Evolutionary conservation across 768 basidiomycete species (phyloP).

Genomic region (Tulasnella sp.): DNA sequence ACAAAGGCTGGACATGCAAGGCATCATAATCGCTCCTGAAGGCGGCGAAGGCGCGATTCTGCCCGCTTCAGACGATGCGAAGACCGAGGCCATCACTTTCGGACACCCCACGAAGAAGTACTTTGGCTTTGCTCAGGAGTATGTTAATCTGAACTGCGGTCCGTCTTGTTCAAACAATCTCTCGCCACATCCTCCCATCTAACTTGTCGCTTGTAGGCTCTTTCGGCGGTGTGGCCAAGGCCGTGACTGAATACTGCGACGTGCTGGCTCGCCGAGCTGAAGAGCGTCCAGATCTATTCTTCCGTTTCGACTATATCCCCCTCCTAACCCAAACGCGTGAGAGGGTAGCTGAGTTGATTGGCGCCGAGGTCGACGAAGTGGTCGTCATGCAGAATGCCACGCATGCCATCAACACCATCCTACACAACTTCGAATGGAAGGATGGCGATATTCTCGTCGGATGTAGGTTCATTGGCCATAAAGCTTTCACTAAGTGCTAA

Average conservation of each 20-base stretch:
- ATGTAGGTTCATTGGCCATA: slow-evolving; percentile 35
- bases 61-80: not conserved
- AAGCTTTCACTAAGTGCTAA: not conserved
- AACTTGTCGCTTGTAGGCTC: slow-evolving; percentile 24
- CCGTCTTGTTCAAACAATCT: not conserved
- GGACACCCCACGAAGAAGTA: slow-evolving; percentile 31
- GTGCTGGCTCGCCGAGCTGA: slow-evolving; percentile 29
- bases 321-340: slow-evolving; percentile 28
- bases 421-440: slow-evolving; percentile 61
- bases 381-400: slow-evolving; percentile 52
- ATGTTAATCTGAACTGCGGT: slow-evolving; percentile 36
- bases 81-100: slow-evolving; percentile 25
- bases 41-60: slow-evolving; percentile 9
- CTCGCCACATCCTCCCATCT: not conserved
- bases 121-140: slow-evolving; percentile 31
- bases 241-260: slow-evolving; percentile 29
- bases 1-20: slow-evolving; percentile 38
- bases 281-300: slow-evolving; percentile 31
- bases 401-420: slow-evolving; percentile 55
- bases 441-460: slow-evolving; percentile 57
- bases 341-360: slow-evolving; percentile 29
- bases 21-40: slow-evolving; percentile 20
- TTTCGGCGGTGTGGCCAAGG: slow-evolving; percentile 32
- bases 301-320: slow-evolving; percentile 28
- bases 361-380: slow-evolving; percentile 30